Evolutionary conservation across 83 land plant genomes (phyloP).

Genomic region (Larix sibirica): DNA sequence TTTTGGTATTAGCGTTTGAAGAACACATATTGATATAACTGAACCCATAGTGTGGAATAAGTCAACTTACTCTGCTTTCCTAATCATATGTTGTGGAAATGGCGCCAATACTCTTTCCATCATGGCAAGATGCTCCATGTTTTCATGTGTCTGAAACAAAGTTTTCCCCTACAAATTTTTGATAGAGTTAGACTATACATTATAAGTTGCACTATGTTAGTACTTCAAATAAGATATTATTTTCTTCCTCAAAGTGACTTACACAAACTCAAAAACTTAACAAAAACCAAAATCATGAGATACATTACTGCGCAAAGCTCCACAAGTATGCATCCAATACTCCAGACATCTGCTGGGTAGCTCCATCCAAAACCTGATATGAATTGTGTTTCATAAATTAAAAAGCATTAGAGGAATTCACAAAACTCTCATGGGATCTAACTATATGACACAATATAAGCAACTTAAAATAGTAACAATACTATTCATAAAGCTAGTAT

Average conservation of each 20-base stretch:
- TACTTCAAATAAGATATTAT: not conserved
- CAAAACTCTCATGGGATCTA: not conserved
- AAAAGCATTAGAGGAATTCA: not conserved
- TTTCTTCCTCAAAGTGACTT: not conserved
- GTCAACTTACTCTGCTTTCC: conserved; percentile 56
- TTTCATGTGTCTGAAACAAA: conserved; percentile 81
- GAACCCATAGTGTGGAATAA: not conserved
- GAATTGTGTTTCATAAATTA: not conserved
- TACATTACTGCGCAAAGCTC: conserved; percentile 90
- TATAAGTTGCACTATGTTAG: not conserved
- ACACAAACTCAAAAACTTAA: not conserved
- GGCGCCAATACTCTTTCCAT: conserved; percentile 81
- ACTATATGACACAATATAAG: not conserved
- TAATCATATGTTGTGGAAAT: conserved; percentile 57
- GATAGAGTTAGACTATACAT: not conserved
- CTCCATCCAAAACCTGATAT: conserved; percentile 96
- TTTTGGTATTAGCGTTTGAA: not conserved
- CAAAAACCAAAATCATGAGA: not conserved
- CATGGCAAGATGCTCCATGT: conserved; percentile 81
- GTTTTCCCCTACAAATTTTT: conserved; percentile 49
- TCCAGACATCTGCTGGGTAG: conserved; percentile 96
- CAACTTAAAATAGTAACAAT: not conserved
- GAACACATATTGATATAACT: not conserved
- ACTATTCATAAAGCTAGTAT: not conserved
- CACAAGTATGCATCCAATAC: conserved; percentile 93